Base-by-base conservation (phyloP, 2,329 filamentous ascomycete genomes). In the Cladosporium sp. region DNA sequence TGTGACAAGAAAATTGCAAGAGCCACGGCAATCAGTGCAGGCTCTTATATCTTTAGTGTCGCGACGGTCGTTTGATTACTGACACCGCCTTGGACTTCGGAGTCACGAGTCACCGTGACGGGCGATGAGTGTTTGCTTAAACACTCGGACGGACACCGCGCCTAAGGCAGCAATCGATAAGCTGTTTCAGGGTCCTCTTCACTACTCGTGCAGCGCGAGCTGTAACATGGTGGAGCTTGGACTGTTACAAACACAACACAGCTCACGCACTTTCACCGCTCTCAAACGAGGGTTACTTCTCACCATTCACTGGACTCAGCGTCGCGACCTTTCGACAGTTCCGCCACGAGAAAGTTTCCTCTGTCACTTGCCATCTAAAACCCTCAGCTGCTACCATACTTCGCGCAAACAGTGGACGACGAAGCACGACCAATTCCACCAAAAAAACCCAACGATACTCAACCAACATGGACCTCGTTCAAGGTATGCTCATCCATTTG, bases 391-490 rank as follows among this genome's bases (percentile, higher is more conserved):
- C 11, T 34, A 12, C 14, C 43, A 9, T 11, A 11, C 15, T 20
- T 11, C 15, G 6, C 5, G 25, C 43, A 47, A 30, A 30, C 6
- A 47, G 25, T 20, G 43, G 43, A 47, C 43, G n/a, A 22, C 43
- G 22, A 9, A 9, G 30, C 30, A 34, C 43, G 7, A 47, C 15
- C 43, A 47, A 30, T 42, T n/a, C 40, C 38, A 55, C 15, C n/a
- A n/a, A 55, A 36, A 25, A 11, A 42, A 5, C 8, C 2, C 14
- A 54, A 25, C 36, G 22, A 51, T 14, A 28, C 22, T 43, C 40
- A 20, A 15, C 39, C 28, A 50, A 49, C 51, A 71, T 71, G 69
- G 69, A 70, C 37, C 61, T 65, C 50, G 55, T 71, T 30, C 69
- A 69, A 63, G 68, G 69, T 67, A 63, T 40, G 60, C 36, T 19